phyloP scores from a whole-genome alignment of 176 grass and related monocot species.

The Phoenix dactylifera region DNA sequence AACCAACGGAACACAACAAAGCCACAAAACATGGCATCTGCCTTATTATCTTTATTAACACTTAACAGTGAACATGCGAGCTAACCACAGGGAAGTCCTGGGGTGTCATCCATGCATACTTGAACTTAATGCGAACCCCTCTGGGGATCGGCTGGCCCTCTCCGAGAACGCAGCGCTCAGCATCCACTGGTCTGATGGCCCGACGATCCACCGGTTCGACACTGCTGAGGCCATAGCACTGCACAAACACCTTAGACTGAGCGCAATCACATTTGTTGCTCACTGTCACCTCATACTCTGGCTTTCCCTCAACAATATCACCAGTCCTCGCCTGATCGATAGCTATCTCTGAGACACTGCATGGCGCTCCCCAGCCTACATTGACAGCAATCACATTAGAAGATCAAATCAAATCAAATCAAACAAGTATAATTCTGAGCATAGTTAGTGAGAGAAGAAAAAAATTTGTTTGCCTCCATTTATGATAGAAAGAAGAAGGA shows the following conservation, averaged over 20 bases:
- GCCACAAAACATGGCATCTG: too few relatives aligned
- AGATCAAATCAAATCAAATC: too few relatives aligned
- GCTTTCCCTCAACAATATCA: constrained; percentile 9
- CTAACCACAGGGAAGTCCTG: background rate
- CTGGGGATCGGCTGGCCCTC: background rate
- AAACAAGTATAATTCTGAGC: too few relatives aligned
- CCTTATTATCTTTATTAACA: too few relatives aligned
- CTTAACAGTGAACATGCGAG: constrained; percentile 1
- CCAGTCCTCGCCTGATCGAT: constrained; percentile 23
- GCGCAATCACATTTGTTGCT: constrained; percentile 27
- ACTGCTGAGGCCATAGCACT: constrained; percentile 39
- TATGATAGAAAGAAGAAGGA: too few relatives aligned
- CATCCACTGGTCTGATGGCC: constrained; percentile 7
- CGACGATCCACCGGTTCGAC: constrained; percentile 15
- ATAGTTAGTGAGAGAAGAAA: too few relatives aligned
- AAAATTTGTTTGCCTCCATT: too few relatives aligned
- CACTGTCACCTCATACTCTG: constrained; percentile 35
- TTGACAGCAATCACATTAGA: too few relatives aligned
- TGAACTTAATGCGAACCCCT: background rate
- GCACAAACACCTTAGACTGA: constrained; percentile 22
- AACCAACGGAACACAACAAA: too few relatives aligned
- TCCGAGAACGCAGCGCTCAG: constrained; percentile 1
- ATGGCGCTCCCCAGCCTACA: constrained; percentile 10
- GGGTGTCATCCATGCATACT: constrained; percentile 7
- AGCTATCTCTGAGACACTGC: constrained; percentile 20